A percentile compares a stretch with the other conserved stretches of the same genome.
These are phyloP conservation scores for Boletus edulis DNA, from an alignment of 768 basidiomycete genomes.

Conservation along the genomic window DNA sequence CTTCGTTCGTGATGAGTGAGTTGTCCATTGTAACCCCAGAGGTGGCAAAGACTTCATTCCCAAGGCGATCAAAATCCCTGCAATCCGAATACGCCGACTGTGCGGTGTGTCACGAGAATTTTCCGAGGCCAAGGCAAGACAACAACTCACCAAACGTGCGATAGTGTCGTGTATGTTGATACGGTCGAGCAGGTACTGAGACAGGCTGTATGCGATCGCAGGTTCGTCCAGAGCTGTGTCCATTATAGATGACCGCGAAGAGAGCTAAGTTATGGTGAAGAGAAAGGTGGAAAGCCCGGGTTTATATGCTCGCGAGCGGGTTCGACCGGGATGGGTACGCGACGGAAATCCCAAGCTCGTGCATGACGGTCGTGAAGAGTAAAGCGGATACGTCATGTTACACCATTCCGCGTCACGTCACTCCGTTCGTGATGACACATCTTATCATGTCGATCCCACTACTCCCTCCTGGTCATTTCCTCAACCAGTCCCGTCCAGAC, in stretches of 20 bases:
- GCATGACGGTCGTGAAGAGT: neutral
- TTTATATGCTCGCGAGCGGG: constrained; percentile 13
- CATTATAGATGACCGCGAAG: neutral
- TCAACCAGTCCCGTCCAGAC: constrained; percentile 35
- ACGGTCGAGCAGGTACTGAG: constrained; percentile 26
- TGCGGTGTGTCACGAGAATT: neutral
- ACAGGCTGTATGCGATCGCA: constrained; percentile 13
- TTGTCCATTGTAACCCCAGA: constrained; percentile 21
- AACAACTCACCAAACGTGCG: constrained; percentile 21
- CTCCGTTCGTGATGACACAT: too few relatives aligned
- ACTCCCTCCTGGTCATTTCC: constrained; percentile 30
- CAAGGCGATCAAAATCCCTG: constrained; percentile 26
- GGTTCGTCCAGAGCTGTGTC: constrained; percentile 4
- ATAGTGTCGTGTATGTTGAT: constrained; percentile 29
- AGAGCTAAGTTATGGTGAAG: neutral
- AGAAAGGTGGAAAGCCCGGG: neutral
- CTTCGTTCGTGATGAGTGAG: constrained; percentile 20
- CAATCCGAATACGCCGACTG: constrained; percentile 26
- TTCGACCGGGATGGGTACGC: constrained; percentile 1
- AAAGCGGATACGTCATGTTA: neutral
- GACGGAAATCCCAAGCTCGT: too few relatives aligned
- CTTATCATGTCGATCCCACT: constrained; percentile 4
- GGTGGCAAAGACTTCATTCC: constrained; percentile 25
- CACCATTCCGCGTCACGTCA: too few relatives aligned
- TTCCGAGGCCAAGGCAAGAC: neutral